Percentiles rank a stretch among this genome's conserved stretches.
These are phyloP conservation scores for Fusarium nematophilum DNA, from an alignment of 2,329 filamentous ascomycete genomes.

Conservation along the genomic window DNA sequence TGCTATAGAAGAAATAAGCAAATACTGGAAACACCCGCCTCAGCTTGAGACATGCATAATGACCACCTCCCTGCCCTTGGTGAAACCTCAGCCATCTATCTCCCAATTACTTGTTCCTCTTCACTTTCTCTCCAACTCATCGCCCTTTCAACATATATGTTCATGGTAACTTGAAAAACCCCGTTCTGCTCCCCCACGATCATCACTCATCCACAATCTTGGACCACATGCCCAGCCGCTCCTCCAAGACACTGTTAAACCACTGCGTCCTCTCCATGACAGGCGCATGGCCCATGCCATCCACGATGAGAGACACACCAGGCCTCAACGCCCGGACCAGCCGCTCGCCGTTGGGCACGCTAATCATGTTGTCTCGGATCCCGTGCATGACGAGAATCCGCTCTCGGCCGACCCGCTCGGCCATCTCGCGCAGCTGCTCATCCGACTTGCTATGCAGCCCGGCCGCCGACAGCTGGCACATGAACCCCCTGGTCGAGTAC, in stretches of 20 bases:
- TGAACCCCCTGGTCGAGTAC: conserved; percentile 75
- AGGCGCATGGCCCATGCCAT: conserved; percentile 80
- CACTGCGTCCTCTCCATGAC: conserved; percentile 77
- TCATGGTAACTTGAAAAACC: too few relatives aligned
- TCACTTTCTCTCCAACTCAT: too few relatives aligned
- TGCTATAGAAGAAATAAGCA: too few relatives aligned
- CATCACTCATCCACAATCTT: conserved; percentile 49
- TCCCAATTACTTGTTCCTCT: too few relatives aligned
- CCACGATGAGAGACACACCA: conserved; percentile 69
- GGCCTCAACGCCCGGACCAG: conserved; percentile 74
- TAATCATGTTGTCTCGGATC: conserved; percentile 81
- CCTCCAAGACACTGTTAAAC: conserved; percentile 73
- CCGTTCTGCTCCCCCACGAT: too few relatives aligned
- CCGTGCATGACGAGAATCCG: conserved; percentile 85
- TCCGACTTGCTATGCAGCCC: conserved; percentile 84
- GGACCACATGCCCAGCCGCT: conserved; percentile 64
- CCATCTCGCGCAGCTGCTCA: conserved; percentile 61
- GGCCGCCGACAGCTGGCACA: conserved; percentile 82
- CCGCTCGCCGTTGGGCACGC: conserved; percentile 74
- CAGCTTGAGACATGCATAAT: too few relatives aligned
- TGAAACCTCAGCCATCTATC: too few relatives aligned
- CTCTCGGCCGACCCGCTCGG: conserved; percentile 75
- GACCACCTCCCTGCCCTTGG: too few relatives aligned
- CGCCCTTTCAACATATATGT: too few relatives aligned
- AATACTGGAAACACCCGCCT: too few relatives aligned